Percentiles rank a stretch among this genome's conserved stretches.
phyloP scores from a whole-genome alignment of 306 rosid genomes.

The Trichosanthes truncata region DNA sequence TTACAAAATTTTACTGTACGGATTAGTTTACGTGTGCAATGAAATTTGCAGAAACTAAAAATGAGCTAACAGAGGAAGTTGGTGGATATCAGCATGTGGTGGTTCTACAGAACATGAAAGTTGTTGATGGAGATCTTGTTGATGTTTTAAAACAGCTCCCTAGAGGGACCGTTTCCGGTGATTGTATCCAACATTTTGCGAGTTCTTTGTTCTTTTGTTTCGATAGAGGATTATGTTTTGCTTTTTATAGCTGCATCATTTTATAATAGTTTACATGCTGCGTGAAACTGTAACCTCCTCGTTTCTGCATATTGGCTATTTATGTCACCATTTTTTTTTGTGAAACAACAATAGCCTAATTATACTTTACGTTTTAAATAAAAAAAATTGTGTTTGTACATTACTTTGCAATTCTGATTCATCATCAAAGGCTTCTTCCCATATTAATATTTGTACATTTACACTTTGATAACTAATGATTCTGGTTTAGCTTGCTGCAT shows the following conservation, averaged over 20 bases:
- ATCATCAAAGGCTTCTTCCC: not conserved
- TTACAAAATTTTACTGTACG: not conserved
- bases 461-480: not conserved
- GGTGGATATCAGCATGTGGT: slow-evolving; percentile 83
- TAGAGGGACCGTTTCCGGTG: slow-evolving; percentile 63
- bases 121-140: slow-evolving; percentile 69
- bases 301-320: not conserved
- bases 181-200: slow-evolving; percentile 51
- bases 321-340: not conserved
- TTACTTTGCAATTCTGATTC: not conserved
- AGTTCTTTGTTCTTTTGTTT: not conserved
- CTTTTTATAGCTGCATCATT: not conserved
- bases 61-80: slow-evolving; percentile 70
- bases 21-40: not conserved
- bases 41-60: slow-evolving; percentile 55
- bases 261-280: not conserved
- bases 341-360: not conserved
- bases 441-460: not conserved
- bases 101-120: slow-evolving; percentile 56
- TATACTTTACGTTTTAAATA: not conserved
- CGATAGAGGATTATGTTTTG: not conserved
- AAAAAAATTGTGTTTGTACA: too few species aligned
- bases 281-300: not conserved
- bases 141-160: slow-evolving; percentile 62
- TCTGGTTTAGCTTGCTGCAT: not conserved